Base-by-base conservation (phyloP, 768 basidiomycete genomes). In the Mycena rebaudengoi region DNA sequence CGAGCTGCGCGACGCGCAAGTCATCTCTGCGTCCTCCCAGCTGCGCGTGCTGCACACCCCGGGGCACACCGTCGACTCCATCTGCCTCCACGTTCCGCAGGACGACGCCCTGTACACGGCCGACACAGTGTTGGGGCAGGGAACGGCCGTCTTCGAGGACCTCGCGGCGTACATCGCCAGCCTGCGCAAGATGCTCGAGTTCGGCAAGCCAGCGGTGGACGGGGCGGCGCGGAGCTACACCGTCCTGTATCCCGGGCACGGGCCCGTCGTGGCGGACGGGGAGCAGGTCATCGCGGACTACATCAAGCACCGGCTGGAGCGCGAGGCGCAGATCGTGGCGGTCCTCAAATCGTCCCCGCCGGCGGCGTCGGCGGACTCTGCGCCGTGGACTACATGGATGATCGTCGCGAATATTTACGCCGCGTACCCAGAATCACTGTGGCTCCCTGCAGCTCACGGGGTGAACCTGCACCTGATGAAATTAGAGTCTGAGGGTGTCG, bases 41-140 rank as follows among this genome's bases (percentile, higher is more conserved):
- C 82, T 98, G 11, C 82, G 82, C 25, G 86, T 98, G 23, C 70
- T 98, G 0, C 89, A 94, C 72, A 90, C 94, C 0, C 97, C 97
- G 0, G 97, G 97, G 0, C 97, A 98, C 69, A 98, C 97, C 0
- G 69, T 79, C 45, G 97, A 99, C 74, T 96, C 94, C 3, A 85
- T 98, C 71, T 89, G 84, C 49, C 79, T 98, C 37, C 79, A 89
- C 57, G 79, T 95, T 51, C 81, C 86, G 0, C 83, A 85, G 44
- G 94, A 96, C 69, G 78, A 80, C 25, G 89, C 88, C 0, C 83
- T 98, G 16, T 96, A 96, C 79, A 96, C 95, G 0, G 94, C 91
- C 0, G 97, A 99, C 77, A 94, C 90, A 5, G 87, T 98, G 7
- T 85, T 99, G 29, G 97, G 97, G 0, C 88, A 95, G 65, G 95